Evolutionary conservation across 768 basidiomycete species (phyloP), one percentile per base, ranked within the genome.

Genomic region (Hortiboletus campestris): DNA sequence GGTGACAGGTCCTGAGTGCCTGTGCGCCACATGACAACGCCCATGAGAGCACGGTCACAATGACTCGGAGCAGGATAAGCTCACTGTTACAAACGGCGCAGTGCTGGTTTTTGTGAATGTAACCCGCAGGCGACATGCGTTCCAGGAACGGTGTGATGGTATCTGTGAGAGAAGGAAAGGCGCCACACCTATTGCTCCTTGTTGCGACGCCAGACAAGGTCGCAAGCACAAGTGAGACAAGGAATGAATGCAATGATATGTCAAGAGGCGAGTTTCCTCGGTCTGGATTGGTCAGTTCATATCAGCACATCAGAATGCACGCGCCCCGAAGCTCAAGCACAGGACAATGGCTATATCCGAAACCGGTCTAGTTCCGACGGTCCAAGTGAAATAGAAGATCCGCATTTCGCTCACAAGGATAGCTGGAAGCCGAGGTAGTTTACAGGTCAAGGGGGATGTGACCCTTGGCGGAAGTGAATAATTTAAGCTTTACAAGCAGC

Each of bases 141-240:
- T 47, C 41, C 46, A 59, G 32, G 53, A 49, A 54, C 38, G 32
- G 29, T 16, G 31, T 36, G 47, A 49, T 22, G 36, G 56, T 49
- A 35, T 38, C 54, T 49, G 49, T 25, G 48, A 46, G 34, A 35
- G 46, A 39, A 28, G 28, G 38, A 40, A 49, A 39, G 22, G 54
- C 6, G 43, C 9, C 11, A 38, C 31, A 8, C 36, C 20, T 29
- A 44, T 39, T 14, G 55, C 31, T 38, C 40, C 58, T 74, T 60
- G 80, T 77, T 53, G 46, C 19, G 45, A 53, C 31, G 41, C 41
- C 72, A 73, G 34, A 84, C 69, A 53, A 84, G 72, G 47, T 77
- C 48, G 57, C 49, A 20, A 64, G 43, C 48, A 31, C 49, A 4
- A 43, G 55, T 65, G 63, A 68, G 63, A 68, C 67, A 69, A 62